Evolutionary conservation across 2,329 filamentous ascomycete genomes (phyloP), one percentile per base, ranked within the genome.

Genomic region (Pseudogymnoascus sp.): DNA sequence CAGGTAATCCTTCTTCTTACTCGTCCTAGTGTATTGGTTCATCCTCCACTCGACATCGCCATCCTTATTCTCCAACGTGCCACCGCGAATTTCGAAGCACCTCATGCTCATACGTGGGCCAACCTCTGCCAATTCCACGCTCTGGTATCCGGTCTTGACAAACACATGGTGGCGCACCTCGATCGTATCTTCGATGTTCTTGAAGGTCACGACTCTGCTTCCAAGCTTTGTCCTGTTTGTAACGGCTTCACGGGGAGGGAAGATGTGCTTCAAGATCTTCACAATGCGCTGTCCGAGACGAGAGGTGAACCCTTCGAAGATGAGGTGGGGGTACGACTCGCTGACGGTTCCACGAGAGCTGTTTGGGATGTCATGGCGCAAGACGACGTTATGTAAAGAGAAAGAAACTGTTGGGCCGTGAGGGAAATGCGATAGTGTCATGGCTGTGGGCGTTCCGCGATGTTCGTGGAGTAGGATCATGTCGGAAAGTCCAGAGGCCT

Each of bases 51-150:
- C 94, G 4, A 95, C 86, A 75, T 99, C 94, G 3, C 93, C 93
- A 67, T 95, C 90, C 74, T 95, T 95, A 70, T 92, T 96, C 72
- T 97, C 94, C 63, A 97, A 78, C 3, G 93, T 96, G 14, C 94
- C 93, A 60, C 87, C 88, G 53, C 92, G 82, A 64, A 99, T 96
- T 77, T 97, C 91, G 71, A 97, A 99, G 60, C 91, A 78, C 67
- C 91, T 82, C 91, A 97, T 94, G n/a, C 91, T 96, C 90, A 97
- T 96, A 62, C 94, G 82, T 1, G 94, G 94, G 0, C 93, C 91
- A 58, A 96, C 91, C 73, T 96, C 91, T 12, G 89, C 87, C 68
- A 96, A 76, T 74, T 96, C 91, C 2, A 97, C 90, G 62, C 88
- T 90, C 71, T 96, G 87, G 71, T 93, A 94, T 0, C 90, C 88